Base-by-base conservation (phyloP, 495 filamentous ascomycete genomes). In the Zalerion maritima region DNA sequence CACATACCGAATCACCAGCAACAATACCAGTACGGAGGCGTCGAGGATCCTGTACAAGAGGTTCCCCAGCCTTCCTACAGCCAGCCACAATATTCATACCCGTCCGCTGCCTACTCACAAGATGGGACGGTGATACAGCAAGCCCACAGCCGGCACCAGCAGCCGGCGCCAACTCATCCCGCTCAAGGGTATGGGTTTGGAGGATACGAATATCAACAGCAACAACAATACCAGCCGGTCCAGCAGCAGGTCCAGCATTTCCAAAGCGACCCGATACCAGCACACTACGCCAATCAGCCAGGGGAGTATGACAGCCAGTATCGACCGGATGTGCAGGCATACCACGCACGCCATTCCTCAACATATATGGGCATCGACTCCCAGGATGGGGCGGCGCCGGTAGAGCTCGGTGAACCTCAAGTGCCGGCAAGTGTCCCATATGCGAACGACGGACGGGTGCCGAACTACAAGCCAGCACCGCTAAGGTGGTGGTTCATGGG, bases 401-500 rank as follows among this genome's bases (percentile, higher is more conserved):
- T 19, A n/a, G 31, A 41, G 13, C 19, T 27, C 14, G n/a, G 20
- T 11, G 19, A 16, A 4, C 35, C 10, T 17, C 28, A 31, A 11
- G 27, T 27, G 31, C 4, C 35, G 11, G 19, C 28, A 31, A 11
- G 27, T 27, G 31, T 33, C 35, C 12, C 16, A 13, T 24, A 32
- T 28, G 3, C 22, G 24, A 26, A 4, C 4, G 10, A 26, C 24
- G 24, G 11, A 6, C 4, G 24, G 29, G 29, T 21, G 9, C 45
- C 45, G 17, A 46, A 55, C 33, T 57, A 57, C 33, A 45, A 41
- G 27, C 53, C 53, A 6, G 22, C 36, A n/a, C 38, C 50, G 6
- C 26, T 57, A 32, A 40, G 46, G 41, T 52, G 53, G 48, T 36
- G 41, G 13, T 57, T 54, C 38, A 34, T 57, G n/a, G 21, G 26